These are phyloP conservation scores for Moesziomyces globuligerus DNA, from an alignment of 1,284 basidiomycete species.

Conservation along the genomic window DNA sequence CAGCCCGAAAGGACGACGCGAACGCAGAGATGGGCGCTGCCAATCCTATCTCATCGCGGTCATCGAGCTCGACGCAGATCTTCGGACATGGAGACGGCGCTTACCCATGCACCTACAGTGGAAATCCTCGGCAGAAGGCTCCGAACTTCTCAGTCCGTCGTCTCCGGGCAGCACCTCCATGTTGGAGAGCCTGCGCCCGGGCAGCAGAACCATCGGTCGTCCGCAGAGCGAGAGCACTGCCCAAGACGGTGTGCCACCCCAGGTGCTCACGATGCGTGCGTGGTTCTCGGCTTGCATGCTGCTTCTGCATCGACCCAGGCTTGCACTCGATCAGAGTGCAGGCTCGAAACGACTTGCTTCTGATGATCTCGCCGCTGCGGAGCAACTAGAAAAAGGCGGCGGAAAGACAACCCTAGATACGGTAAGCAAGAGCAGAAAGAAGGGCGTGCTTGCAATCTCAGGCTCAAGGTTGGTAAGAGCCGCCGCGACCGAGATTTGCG, in stretches of 20 bases:
- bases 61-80: constrained; percentile 3
- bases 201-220: no score
- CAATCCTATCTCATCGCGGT: constrained; percentile 1
- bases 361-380: no score
- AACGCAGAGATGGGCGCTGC: not conserved
- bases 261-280: constrained; percentile 23
- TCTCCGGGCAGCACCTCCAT: no score
- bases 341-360: not conserved
- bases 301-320: constrained; percentile 16
- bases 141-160: not conserved
- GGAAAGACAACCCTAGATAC: not conserved
- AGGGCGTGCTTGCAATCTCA: not conserved
- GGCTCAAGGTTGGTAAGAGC: constrained; percentile 7
- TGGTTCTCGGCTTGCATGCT: constrained; percentile 27
- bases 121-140: not conserved
- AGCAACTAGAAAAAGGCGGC: not conserved
- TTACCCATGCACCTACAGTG: constrained; percentile 7
- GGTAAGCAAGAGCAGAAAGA: not conserved
- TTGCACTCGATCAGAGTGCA: constrained; percentile 5
- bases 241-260: constrained; percentile 17
- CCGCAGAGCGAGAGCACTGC: not conserved
- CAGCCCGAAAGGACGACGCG: constrained; percentile 7
- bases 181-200: no score
- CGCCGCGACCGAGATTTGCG: constrained; percentile 21
- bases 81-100: constrained; percentile 1